Base-by-base conservation (phyloP, 257 asterid species). In the Solanum rostratum region DNA sequence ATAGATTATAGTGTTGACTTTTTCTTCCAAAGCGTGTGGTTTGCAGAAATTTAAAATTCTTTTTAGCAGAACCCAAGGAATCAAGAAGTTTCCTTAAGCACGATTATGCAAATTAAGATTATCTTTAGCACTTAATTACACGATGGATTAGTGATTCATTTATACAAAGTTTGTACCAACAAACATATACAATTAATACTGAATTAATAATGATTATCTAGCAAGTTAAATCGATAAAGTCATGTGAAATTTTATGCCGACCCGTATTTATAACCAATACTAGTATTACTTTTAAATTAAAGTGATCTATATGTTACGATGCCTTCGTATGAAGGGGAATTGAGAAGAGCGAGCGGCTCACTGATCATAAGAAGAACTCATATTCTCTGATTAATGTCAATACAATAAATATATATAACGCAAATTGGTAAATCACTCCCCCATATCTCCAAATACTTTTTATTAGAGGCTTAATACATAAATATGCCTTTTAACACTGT, bases 1-100 rank as follows among this genome's bases (percentile, higher is more conserved):
- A 6, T 41, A 6, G 45, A 33, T 33, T 41, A 81, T 37, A 20
- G 10, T 84, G 90, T 86, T 90, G 94, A 90, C 92, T 91, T 88
- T 74, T 27, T 65, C 45, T 55, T 24, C 83, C 55, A n/a, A 87
- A 87, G 83, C 90, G 85, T 86, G 89, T 82, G 82, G 52, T 80
- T 82, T 50, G 43, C 73, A 87, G 80, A 82, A 79, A 83, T 87
- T 12, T 59, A 46, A 43, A 15, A 37, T 55, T 46, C 15, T 81
- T 59, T 79, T 79, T 86, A 50, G 83, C 90, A 85, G 69, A 89
- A 76, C 89, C 90, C 89, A 79, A 89, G 83, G 86, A 52, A 55
- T 60, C 52, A 41, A 83, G 85, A 87, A 84, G 85, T 63, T 79
- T 85, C 85, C 49, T 83, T 83, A 27, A 85, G 81, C 87, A 88